Conservation (phyloP, 257 asterid genomes). For the Eustoma russellianum region DNA sequence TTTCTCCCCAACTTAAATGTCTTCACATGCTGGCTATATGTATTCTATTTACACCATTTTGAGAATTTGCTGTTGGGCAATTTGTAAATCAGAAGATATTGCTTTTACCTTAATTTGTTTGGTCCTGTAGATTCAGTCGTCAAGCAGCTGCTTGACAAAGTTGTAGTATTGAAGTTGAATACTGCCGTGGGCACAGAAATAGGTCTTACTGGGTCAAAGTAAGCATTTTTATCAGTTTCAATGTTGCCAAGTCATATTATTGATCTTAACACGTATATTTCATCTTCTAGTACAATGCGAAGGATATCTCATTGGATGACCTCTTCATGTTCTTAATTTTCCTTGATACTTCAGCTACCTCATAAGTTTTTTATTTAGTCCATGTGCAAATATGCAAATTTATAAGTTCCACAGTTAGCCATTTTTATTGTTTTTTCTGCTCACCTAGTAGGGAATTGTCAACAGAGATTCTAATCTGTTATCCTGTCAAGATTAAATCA, state of each 20-base stretch:
- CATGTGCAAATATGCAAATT: too few species aligned
- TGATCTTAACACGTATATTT: neutral
- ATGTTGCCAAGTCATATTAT: constrained; percentile 1
- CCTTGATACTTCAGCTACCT: too few species aligned
- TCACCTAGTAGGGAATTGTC: too few species aligned
- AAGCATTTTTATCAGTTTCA: constrained; percentile 27
- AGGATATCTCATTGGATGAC: too few species aligned
- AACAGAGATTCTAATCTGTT: too few species aligned
- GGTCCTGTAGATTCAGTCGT: constrained; percentile 44
- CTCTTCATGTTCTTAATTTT: too few species aligned
- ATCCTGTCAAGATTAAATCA: too few species aligned
- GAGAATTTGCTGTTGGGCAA: neutral
- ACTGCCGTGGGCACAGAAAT: constrained; percentile 43
- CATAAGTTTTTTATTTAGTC: too few species aligned
- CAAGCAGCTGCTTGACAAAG: constrained; percentile 69
- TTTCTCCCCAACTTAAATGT: constrained; percentile 7
- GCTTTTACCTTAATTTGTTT: constrained; percentile 3
- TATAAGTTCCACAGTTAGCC: too few species aligned
- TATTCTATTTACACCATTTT: neutral
- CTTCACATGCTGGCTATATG: neutral
- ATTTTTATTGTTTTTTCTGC: too few species aligned
- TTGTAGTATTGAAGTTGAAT: constrained; percentile 63
- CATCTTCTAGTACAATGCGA: too few species aligned
- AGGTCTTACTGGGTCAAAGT: constrained; percentile 74
- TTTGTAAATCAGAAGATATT: neutral